A percentile compares a stretch with the other conserved stretches of the same genome.
These are phyloP conservation scores for Stellera chamaejasme DNA, from an alignment of 345 rosid species.

Conservation along the genomic window DNA sequence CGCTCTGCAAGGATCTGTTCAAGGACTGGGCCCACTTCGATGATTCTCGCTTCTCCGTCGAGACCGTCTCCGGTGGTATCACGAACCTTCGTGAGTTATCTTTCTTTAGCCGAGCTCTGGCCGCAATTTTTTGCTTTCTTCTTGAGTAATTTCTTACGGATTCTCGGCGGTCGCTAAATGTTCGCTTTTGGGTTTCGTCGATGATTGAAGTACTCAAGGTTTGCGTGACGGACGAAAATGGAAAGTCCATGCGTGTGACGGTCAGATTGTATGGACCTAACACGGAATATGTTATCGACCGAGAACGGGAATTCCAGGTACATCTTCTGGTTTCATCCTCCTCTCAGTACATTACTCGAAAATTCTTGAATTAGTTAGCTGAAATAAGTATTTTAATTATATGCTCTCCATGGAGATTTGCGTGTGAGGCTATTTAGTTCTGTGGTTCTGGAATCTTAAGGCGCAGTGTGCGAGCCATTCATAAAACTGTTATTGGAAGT, in stretches of 20 bases:
- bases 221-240: constrained; percentile 58
- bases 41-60: constrained; percentile 54
- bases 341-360: neutral
- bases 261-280: constrained; percentile 92
- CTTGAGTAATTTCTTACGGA: neutral
- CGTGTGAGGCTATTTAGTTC: too few relatives aligned
- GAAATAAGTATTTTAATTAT: too few relatives aligned
- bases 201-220: constrained; percentile 70
- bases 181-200: constrained; percentile 3
- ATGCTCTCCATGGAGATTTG: too few relatives aligned
- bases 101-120: neutral
- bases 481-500: too few relatives aligned
- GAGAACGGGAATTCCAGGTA: constrained; percentile 72
- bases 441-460: too few relatives aligned
- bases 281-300: constrained; percentile 81
- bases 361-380: neutral
- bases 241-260: constrained; percentile 41
- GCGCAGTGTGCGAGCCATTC: too few relatives aligned
- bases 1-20: constrained; percentile 80
- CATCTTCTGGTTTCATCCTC: neutral
- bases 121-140: neutral
- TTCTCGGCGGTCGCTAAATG: neutral
- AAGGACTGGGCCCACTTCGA: constrained; percentile 61
- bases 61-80: constrained; percentile 89
- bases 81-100: constrained; percentile 71